These are phyloP conservation scores for Amphicarpaea edgeworthii DNA, from an alignment of 306 rosid genomes.

Conservation along the genomic window DNA sequence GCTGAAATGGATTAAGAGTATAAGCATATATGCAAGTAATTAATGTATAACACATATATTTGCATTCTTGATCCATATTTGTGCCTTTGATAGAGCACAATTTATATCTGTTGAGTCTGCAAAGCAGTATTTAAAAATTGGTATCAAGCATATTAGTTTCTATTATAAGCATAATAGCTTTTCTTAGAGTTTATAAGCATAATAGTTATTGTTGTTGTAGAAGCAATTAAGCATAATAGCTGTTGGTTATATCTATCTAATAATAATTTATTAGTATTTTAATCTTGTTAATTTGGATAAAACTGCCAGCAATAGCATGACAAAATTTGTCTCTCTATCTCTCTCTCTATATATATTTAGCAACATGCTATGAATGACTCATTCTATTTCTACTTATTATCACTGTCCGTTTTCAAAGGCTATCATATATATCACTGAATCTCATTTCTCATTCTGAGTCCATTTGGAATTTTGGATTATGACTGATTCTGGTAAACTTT, in stretches of 20 bases:
- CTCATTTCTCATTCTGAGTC: slow-evolving; percentile 38
- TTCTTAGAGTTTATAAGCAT: no score
- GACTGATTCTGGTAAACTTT: slow-evolving; percentile 43
- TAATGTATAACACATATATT: neutral
- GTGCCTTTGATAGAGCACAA: neutral
- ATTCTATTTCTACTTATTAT: slow-evolving; percentile 40
- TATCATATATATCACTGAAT: slow-evolving; percentile 14
- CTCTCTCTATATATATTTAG: slow-evolving; percentile 53
- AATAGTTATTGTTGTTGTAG: no score
- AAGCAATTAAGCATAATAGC: no score
- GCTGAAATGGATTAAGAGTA: neutral
- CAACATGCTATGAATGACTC: neutral
- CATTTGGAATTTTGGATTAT: slow-evolving; percentile 39
- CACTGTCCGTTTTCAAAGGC: slow-evolving; percentile 35
- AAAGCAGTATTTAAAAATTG: neutral
- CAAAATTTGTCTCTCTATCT: slow-evolving; percentile 26
- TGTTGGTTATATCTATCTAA: neutral
- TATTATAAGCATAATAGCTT: slow-evolving; percentile 14
- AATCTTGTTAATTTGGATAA: slow-evolving; percentile 61
- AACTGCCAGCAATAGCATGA: slow-evolving; percentile 53
- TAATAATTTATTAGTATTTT: neutral
- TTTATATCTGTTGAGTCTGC: neutral
- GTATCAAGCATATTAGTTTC: neutral
- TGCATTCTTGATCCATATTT: neutral
- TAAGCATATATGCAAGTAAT: neutral